Percentiles rank a stretch among this genome's conserved stretches.
These are phyloP conservation scores for Tagetes erecta DNA, from an alignment of 129 eudicot species.

Conservation along the genomic window DNA sequence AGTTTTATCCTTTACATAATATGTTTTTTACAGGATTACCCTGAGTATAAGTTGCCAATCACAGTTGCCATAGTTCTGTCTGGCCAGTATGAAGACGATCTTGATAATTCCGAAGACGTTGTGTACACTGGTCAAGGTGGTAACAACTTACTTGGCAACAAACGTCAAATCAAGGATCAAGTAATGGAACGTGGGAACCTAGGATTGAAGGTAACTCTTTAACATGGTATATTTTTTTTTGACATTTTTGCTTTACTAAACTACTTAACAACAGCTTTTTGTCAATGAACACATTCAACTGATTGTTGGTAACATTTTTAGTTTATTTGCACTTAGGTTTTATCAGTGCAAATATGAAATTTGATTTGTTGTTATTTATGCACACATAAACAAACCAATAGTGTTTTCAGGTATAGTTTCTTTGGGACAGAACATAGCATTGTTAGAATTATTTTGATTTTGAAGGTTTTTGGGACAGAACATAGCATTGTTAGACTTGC, in stretches of 20 bases:
- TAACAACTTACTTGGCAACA: conserved; percentile 68
- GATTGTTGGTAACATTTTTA: background rate
- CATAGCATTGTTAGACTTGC: too few relatives aligned
- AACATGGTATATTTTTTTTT: background rate
- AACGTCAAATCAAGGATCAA: conserved; percentile 70
- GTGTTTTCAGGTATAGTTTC: background rate
- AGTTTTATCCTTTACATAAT: background rate
- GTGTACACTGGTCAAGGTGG: conserved; percentile 99
- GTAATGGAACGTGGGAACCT: conserved; percentile 73
- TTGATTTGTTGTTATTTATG: background rate
- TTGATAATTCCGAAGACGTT: conserved; percentile 74
- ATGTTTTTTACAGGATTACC: conserved; percentile 42
- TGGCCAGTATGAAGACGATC: conserved; percentile 92
- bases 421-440: background rate
- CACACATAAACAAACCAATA: background rate
- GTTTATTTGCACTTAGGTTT: background rate
- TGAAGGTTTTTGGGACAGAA: too few relatives aligned
- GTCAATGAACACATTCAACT: background rate
- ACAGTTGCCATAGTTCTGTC: conserved; percentile 81
- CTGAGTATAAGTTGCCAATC: conserved; percentile 52
- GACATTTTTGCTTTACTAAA: background rate
- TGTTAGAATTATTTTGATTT: too few relatives aligned
- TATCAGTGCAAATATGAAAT: background rate
- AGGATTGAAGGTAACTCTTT: conserved; percentile 65
- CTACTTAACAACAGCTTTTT: background rate